phyloP scores from a whole-genome alignment of 192 early-diverging fungal genomes.

The Backusella mclennaniae region DNA sequence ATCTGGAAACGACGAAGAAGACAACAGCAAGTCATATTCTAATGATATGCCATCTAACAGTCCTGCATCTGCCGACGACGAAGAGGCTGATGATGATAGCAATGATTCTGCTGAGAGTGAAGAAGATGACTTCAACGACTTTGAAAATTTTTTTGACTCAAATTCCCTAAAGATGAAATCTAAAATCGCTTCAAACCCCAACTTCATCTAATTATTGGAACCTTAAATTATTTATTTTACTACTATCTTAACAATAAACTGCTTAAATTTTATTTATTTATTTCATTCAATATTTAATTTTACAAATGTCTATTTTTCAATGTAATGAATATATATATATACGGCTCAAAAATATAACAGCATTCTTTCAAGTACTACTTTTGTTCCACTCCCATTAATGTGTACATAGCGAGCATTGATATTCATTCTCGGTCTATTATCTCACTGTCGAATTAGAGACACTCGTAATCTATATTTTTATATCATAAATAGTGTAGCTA shows the following conservation, averaged over 20 bases:
- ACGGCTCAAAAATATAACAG: too few species aligned
- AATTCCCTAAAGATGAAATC: not conserved
- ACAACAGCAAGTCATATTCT: not conserved
- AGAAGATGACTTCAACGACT: not conserved
- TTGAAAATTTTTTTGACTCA: not conserved
- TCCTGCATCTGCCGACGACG: not conserved
- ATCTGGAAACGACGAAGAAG: not conserved
- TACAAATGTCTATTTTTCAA: too few species aligned
- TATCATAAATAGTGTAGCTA: too few species aligned
- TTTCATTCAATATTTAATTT: too few species aligned
- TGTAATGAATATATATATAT: too few species aligned
- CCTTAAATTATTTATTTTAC: not conserved
- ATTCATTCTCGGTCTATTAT: too few species aligned
- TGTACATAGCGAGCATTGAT: too few species aligned
- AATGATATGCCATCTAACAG: not conserved
- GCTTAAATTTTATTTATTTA: not conserved
- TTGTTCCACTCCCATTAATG: too few species aligned
- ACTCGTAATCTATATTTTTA: too few species aligned
- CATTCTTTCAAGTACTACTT: too few species aligned
- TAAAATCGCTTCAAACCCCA: not conserved
- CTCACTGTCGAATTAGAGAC: too few species aligned
- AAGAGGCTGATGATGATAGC: not conserved
- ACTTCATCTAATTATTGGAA: not conserved
- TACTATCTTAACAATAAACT: not conserved
- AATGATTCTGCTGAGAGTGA: not conserved